Percentiles rank a stretch among this genome's conserved stretches.
These are phyloP conservation scores for Kwoniella dejecticola DNA, from an alignment of 768 basidiomycete species.

Conservation along the genomic window DNA sequence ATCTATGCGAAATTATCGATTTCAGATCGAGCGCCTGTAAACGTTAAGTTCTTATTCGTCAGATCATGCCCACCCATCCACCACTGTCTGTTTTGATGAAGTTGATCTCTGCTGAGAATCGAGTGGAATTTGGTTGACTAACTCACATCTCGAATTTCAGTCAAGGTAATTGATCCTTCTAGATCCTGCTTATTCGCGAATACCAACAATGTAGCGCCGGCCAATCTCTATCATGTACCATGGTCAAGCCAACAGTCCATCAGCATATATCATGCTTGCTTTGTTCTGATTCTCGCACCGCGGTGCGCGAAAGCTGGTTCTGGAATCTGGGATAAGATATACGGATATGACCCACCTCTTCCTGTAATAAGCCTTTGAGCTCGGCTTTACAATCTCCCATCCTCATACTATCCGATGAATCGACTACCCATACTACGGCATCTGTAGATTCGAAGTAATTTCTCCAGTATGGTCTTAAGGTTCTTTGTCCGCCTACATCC, in stretches of 20 bases:
- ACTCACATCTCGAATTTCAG: constrained; percentile 80
- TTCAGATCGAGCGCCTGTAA: constrained; percentile 74
- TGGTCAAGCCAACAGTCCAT: too few relatives aligned
- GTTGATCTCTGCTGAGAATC: too few relatives aligned
- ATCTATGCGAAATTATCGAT: constrained; percentile 82
- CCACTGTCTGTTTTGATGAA: neutral
- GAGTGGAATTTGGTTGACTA: too few relatives aligned
- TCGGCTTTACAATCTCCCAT: constrained; percentile 88
- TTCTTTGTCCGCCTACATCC: constrained; percentile 97
- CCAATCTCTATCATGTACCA: constrained; percentile 72
- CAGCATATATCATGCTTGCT: too few relatives aligned
- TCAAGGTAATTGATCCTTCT: constrained; percentile 75
- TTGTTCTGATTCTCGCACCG: too few relatives aligned
- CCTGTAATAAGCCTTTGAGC: constrained; percentile 77
- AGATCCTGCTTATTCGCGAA: constrained; percentile 99
- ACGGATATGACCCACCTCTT: constrained; percentile 70
- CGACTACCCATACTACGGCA: constrained; percentile 97
- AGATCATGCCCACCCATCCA: neutral
- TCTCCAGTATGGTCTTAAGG: constrained; percentile 94
- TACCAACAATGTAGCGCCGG: constrained; percentile 92
- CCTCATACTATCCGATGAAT: constrained; percentile 86
- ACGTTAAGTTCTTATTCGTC: too few relatives aligned
- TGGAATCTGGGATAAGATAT: neutral
- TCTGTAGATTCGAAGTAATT: constrained; percentile 99
- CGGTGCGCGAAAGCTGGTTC: too few relatives aligned